Evolutionary conservation across 1,284 basidiomycete species (phyloP).

Genomic region (Tilletia setariae): DNA sequence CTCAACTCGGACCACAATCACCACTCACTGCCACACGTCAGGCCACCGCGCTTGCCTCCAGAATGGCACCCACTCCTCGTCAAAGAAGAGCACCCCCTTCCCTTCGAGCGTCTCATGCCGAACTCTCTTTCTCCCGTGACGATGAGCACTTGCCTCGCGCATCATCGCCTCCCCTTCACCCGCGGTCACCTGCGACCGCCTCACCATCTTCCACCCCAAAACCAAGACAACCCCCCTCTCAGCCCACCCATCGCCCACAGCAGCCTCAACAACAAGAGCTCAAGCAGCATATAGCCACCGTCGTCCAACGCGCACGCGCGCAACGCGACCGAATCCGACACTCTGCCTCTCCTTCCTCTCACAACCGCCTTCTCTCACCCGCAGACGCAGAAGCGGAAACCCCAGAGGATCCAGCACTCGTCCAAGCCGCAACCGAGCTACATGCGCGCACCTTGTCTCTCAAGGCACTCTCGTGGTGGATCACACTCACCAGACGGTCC

Average conservation of each 20-base stretch:
- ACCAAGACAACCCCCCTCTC: neutral
- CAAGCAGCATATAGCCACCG: slow-evolving; percentile 6
- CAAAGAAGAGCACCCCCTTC: neutral
- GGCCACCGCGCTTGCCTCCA: too few species aligned
- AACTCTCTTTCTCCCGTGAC: neutral
- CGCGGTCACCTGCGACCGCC: too few species aligned
- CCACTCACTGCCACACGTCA: too few species aligned
- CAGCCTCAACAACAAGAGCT: neutral
- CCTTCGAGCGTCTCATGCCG: neutral
- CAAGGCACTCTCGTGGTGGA: slow-evolving; percentile 34
- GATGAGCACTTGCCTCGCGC: neutral
- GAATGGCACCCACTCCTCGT: neutral
- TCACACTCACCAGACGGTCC: slow-evolving; percentile 25
- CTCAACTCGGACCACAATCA: too few species aligned
- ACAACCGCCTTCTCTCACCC: neutral
- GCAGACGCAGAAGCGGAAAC: slow-evolving; percentile 22
- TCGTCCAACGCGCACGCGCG: slow-evolving; percentile 29
- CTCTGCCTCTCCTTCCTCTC: too few species aligned
- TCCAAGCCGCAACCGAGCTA: neutral
- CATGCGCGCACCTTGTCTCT: slow-evolving; percentile 22
- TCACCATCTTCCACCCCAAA: neutral
- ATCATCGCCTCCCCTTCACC: too few species aligned
- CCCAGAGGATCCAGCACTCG: too few species aligned
- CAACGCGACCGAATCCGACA: slow-evolving; percentile 24
- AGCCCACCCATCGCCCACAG: neutral